These are phyloP conservation scores for Aspergillus sp. DNA, from an alignment of 2,329 filamentous ascomycete genomes.

Conservation along the genomic window DNA sequence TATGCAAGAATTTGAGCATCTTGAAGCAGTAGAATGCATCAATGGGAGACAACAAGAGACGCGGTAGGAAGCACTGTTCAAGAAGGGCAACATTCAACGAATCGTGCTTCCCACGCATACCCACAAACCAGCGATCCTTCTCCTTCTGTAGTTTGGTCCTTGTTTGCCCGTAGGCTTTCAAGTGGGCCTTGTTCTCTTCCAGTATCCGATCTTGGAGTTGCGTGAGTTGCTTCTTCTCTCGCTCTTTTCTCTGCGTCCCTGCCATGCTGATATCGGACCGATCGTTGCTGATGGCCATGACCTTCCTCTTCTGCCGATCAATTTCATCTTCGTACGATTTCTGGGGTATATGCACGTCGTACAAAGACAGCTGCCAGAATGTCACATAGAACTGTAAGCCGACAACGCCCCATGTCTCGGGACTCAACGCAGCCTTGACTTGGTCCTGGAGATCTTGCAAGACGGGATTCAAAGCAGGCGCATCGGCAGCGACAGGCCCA, in stretches of 20 bases:
- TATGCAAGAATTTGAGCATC: conserved; percentile 85
- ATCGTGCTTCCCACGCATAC: conserved; percentile 64
- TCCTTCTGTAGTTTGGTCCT: conserved; percentile 72
- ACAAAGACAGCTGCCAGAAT: conserved; percentile 87
- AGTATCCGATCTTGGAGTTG: conserved; percentile 69
- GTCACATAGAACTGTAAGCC: conserved; percentile 81
- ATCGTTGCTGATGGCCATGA: conserved; percentile 68
- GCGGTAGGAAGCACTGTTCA: conserved; percentile 89
- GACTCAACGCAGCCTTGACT: conserved; percentile 63
- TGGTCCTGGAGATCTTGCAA: conserved; percentile 73
- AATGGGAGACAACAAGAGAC: conserved; percentile 76
- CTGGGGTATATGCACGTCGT: conserved; percentile 76
- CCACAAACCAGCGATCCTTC: conserved; percentile 76
- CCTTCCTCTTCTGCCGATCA: conserved; percentile 66
- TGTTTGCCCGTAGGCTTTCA: conserved; percentile 67
- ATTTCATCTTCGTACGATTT: conserved; percentile 78
- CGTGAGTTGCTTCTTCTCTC: conserved; percentile 68
- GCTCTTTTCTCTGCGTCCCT: conserved; percentile 67
- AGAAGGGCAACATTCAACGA: conserved; percentile 74
- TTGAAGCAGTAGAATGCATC: conserved; percentile 89
- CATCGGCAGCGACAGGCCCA: conserved; percentile 36
- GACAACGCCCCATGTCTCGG: conserved; percentile 68
- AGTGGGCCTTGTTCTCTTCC: conserved; percentile 72
- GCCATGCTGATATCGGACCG: conserved; percentile 70
- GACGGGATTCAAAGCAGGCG: conserved; percentile 64